Evolutionary conservation across 371 early-diverging fungal species (phyloP).

Genomic region (Syncephalastrum contaminatum): DNA sequence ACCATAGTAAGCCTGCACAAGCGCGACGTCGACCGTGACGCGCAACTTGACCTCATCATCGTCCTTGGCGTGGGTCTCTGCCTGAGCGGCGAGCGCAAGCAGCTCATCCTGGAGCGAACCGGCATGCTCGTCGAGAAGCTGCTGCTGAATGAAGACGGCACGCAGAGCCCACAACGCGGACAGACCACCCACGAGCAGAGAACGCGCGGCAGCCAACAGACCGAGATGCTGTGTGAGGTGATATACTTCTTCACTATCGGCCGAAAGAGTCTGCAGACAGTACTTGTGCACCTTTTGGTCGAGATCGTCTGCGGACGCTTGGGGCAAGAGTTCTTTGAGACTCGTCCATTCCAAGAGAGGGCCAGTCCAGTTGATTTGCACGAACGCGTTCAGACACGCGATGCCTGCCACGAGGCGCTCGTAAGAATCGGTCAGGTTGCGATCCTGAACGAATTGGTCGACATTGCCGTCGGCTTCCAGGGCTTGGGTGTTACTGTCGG

Average conservation of each 20-base stretch:
- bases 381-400: slow-evolving; percentile 60
- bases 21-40: slow-evolving; percentile 73
- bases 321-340: slow-evolving; percentile 25
- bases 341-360: slow-evolving; percentile 49
- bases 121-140: slow-evolving; percentile 82
- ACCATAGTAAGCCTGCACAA: slow-evolving; percentile 75
- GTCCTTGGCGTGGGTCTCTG: background rate
- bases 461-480: slow-evolving; percentile 9
- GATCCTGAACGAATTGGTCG: slow-evolving; percentile 18
- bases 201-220: slow-evolving; percentile 64
- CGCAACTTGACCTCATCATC: slow-evolving; percentile 29
- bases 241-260: slow-evolving; percentile 87
- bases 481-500: slow-evolving; percentile 4
- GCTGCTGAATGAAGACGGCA: slow-evolving; percentile 75
- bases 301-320: slow-evolving; percentile 17
- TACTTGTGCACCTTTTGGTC: slow-evolving; percentile 28
- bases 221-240: slow-evolving; percentile 69
- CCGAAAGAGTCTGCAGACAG: slow-evolving; percentile 52
- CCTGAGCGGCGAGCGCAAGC: slow-evolving; percentile 17
- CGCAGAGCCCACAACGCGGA: slow-evolving; percentile 69
- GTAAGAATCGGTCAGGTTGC: too few relatives aligned
- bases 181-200: slow-evolving; percentile 55
- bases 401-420: slow-evolving; percentile 44
- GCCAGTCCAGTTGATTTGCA: slow-evolving; percentile 73
- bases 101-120: slow-evolving; percentile 56